phyloP scores from a whole-genome alignment of 805 yeast genomes.

The Komagataella kurtzmanii region DNA sequence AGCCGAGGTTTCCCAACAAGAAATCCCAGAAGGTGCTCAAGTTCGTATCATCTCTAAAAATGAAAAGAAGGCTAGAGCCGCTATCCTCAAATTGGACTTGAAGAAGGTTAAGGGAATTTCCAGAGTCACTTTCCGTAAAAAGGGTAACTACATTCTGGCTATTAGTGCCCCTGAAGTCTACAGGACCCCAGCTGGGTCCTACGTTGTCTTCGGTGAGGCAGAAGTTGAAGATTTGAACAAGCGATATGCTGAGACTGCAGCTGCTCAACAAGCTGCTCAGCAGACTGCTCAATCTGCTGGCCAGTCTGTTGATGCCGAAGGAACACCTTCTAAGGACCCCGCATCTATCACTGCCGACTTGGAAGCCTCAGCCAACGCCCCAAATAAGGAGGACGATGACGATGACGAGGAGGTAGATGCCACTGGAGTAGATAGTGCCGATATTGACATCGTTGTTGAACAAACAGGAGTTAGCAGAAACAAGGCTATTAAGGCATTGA shows the following conservation, averaged over 20 bases:
- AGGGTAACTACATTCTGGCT: slow-evolving; percentile 83
- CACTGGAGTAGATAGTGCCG: slow-evolving; percentile 70
- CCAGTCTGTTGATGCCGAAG: slow-evolving; percentile 11
- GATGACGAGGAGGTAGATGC: slow-evolving; percentile 73
- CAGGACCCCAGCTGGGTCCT: slow-evolving; percentile 88
- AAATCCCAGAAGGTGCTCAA: slow-evolving; percentile 75
- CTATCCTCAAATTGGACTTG: slow-evolving; percentile 77
- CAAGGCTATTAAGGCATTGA: slow-evolving; percentile 86
- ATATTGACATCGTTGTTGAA: slow-evolving; percentile 75
- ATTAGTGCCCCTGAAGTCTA: slow-evolving; percentile 90
- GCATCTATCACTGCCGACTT: slow-evolving; percentile 76
- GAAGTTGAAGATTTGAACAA: slow-evolving; percentile 88
- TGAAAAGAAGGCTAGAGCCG: slow-evolving; percentile 92
- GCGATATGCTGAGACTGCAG: slow-evolving; percentile 74
- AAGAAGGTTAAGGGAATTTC: slow-evolving; percentile 84
- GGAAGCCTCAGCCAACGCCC: slow-evolving; percentile 35
- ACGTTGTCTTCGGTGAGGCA: slow-evolving; percentile 96
- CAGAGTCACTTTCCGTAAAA: slow-evolving; percentile 92
- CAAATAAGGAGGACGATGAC: slow-evolving; percentile 22
- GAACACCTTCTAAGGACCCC: slow-evolving; percentile 43
- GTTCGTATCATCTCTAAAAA: slow-evolving; percentile 74
- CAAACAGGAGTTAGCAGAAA: slow-evolving; percentile 84
- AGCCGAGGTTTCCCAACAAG: slow-evolving; percentile 8
- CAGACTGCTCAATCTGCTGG: slow-evolving; percentile 21
- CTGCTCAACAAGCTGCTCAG: slow-evolving; percentile 55